Conservation (phyloP, 148 eudicot species). For the Polygonum aviculare region DNA sequence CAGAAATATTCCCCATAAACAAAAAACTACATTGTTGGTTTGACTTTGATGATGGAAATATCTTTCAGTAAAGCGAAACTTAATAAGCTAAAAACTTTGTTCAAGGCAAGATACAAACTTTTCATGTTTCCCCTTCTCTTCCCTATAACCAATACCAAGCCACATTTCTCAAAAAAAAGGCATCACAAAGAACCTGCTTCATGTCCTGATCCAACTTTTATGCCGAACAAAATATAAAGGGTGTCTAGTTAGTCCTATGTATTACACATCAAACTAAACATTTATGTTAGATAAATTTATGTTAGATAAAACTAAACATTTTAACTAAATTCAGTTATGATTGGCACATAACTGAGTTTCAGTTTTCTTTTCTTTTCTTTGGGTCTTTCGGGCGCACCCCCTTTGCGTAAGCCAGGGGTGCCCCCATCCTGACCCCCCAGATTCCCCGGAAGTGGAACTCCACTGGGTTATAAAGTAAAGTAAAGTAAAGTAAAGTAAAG, state of each 20-base stretch:
- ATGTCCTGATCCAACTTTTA: background rate
- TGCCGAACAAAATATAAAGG: background rate
- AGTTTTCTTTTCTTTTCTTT: too few relatives aligned
- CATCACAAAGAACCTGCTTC: background rate
- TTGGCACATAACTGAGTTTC: too few relatives aligned
- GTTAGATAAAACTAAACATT: too few relatives aligned
- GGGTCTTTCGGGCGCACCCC: too few relatives aligned
- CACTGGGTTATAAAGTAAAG: too few relatives aligned
- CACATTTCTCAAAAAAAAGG: background rate
- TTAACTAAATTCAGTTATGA: too few relatives aligned
- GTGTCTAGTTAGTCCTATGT: background rate
- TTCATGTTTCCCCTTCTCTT: background rate
- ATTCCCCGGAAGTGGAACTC: too few relatives aligned
- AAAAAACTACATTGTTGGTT: background rate
- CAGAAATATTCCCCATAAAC: background rate
- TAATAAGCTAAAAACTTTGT: background rate
- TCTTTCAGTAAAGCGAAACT: background rate
- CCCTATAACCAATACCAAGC: background rate
- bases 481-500: too few relatives aligned
- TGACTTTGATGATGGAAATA: background rate
- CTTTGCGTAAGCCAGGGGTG: too few relatives aligned
- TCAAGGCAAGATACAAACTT: background rate
- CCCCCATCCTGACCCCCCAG: too few relatives aligned
- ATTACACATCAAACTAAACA: background rate
- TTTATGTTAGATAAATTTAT: too few relatives aligned